Conservation (phyloP, 1,284 basidiomycete species). For the Mycena citricolor region DNA sequence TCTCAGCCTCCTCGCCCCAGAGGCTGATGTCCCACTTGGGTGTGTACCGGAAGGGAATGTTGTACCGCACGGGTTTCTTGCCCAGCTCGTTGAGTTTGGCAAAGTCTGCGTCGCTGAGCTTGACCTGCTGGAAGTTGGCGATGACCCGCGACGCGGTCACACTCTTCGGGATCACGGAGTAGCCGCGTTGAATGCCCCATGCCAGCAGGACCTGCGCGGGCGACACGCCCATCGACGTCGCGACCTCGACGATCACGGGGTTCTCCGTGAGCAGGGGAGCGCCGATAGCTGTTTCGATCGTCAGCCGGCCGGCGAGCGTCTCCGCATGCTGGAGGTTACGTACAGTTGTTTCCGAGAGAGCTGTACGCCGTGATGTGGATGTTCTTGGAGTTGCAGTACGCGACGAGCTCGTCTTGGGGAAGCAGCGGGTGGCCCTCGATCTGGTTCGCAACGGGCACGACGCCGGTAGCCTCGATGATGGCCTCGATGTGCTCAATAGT, state of each 20-base stretch:
- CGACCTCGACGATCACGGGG: conserved; percentile 60
- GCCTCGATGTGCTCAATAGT: conserved; percentile 64
- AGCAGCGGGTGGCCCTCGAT: conserved; percentile 82
- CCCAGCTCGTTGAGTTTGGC: conserved; percentile 57
- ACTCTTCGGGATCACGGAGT: conserved; percentile 73
- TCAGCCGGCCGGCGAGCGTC: neutral
- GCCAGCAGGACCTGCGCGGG: conserved; percentile 72
- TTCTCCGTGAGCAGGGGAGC: conserved; percentile 64
- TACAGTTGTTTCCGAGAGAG: conserved; percentile 80
- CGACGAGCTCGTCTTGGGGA: conserved; percentile 68
- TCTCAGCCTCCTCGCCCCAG: conserved; percentile 65
- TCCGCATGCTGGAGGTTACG: neutral
- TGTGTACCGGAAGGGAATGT: conserved; percentile 61
- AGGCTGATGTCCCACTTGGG: conserved; percentile 70
- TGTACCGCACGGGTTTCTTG: conserved; percentile 46
- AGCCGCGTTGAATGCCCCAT: conserved; percentile 65
- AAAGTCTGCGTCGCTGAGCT: conserved; percentile 63
- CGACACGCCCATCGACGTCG: conserved; percentile 54
- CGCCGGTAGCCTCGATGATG: conserved; percentile 74
- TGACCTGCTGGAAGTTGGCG: conserved; percentile 72
- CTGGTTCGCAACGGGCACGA: conserved; percentile 78
- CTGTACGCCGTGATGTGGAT: conserved; percentile 86
- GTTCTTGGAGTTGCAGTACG: conserved; percentile 67
- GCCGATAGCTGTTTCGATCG: conserved; percentile 50
- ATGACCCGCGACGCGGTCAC: conserved; percentile 61